Conservation (phyloP, 176 grass and related monocot species). For the Chrysopogon serrulatus region DNA sequence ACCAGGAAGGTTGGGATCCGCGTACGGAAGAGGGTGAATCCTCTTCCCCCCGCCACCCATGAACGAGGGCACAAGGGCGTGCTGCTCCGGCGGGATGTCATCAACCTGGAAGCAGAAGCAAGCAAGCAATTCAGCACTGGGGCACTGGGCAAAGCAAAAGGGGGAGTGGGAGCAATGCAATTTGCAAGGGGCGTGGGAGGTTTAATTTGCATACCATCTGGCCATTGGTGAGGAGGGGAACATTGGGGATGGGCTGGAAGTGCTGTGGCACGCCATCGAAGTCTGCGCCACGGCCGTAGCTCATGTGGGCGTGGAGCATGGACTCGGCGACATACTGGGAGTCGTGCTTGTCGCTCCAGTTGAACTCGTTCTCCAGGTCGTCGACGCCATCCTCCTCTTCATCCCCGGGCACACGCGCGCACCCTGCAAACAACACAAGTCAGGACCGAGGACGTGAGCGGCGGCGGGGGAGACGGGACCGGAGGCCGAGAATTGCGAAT, state of each 20-base stretch:
- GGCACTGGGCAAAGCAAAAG: neutral
- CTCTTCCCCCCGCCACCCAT: constrained; percentile 77
- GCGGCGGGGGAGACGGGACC: neutral
- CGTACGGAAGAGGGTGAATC: constrained; percentile 82
- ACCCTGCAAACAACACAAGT: constrained; percentile 25
- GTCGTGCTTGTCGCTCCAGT: constrained; percentile 32
- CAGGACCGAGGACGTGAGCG: neutral
- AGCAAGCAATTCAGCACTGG: neutral
- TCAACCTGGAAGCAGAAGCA: constrained; percentile 47
- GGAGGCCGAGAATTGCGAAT: neutral
- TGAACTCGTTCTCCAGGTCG: constrained; percentile 89
- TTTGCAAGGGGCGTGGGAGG: neutral
- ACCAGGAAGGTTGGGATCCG: constrained; percentile 78
- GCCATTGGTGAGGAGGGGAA: constrained; percentile 84
- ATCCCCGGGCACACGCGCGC: constrained; percentile 67
- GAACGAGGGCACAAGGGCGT: constrained; percentile 82
- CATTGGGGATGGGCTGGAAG: constrained; percentile 58
- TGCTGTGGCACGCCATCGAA: constrained; percentile 1
- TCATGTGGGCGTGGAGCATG: constrained; percentile 72
- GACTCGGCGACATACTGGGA: constrained; percentile 53
- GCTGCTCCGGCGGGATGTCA: constrained; percentile 89
- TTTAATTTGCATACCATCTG: constrained; percentile 59
- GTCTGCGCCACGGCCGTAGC: constrained; percentile 67
- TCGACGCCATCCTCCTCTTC: constrained; percentile 90
- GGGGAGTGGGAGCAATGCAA: neutral